Evolutionary conservation across 331 rosid genomes (phyloP).

Genomic region (Prunus yedoensis): DNA sequence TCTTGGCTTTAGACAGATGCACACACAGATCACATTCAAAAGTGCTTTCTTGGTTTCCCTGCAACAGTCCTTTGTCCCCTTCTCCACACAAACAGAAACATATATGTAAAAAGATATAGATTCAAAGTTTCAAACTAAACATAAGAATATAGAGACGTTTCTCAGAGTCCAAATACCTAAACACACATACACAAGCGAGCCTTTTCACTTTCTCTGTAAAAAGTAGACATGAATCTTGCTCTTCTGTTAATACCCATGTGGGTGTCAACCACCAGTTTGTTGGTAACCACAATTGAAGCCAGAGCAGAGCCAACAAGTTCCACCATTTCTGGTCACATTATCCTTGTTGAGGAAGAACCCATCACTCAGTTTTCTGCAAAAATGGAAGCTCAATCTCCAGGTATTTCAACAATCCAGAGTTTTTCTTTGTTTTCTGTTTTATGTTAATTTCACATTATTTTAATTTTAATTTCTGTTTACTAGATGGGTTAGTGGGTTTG

Average conservation of each 20-base stretch:
- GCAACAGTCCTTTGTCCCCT: conserved; percentile 50
- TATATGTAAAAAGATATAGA: not conserved
- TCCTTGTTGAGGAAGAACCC: conserved; percentile 21
- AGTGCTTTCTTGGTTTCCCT: conserved; percentile 69
- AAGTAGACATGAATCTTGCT: conserved; percentile 46
- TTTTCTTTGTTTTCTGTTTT: conserved; percentile 8
- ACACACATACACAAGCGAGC: no score
- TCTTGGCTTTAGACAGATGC: not conserved
- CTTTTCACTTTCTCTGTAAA: conserved; percentile 10
- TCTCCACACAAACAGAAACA: not conserved
- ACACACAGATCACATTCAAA: conserved; percentile 33
- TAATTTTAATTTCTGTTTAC: conserved; percentile 11
- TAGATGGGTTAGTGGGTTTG: conserved; percentile 21
- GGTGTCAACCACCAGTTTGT: conserved; percentile 34
- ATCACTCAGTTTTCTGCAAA: conserved; percentile 40
- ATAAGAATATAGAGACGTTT: conserved; percentile 20
- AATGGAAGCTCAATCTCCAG: conserved; percentile 75
- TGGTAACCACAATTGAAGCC: conserved; percentile 39
- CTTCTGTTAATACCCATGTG: conserved; percentile 41
- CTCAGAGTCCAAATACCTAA: conserved; percentile 27
- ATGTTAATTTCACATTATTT: not conserved
- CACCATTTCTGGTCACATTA: conserved; percentile 27
- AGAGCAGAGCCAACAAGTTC: conserved; percentile 28
- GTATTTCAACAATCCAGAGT: conserved; percentile 31
- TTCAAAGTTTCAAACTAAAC: not conserved